A percentile compares a stretch with the other conserved stretches of the same genome.
phyloP scores from a whole-genome alignment of 768 basidiomycete species.

The Symmetrospora coprosmae region DNA sequence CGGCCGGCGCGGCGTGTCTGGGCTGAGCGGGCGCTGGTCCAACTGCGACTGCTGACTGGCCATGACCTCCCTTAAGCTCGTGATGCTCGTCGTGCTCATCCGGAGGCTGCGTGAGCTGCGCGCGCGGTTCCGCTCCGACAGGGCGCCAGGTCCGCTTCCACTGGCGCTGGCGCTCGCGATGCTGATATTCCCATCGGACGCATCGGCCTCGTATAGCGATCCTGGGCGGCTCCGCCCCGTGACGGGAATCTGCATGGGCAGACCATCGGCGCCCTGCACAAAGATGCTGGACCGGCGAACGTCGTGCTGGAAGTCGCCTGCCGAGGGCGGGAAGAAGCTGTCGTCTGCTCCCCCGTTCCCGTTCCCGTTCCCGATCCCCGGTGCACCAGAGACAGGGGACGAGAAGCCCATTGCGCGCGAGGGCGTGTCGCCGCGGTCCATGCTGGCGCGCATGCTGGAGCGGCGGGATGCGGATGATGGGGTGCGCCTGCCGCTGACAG shows the following conservation, averaged over 20 bases:
- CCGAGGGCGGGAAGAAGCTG: slow-evolving; percentile 4
- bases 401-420: no score
- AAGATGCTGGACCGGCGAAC: slow-evolving; percentile 14
- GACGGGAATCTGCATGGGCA: slow-evolving; percentile 3
- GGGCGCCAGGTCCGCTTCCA: not conserved
- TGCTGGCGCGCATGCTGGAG: no score
- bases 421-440: no score
- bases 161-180: not conserved
- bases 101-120: no score
- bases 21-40: not conserved
- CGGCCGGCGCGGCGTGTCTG: not conserved
- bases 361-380: no score
- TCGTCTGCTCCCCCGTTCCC: not conserved
- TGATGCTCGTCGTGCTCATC: not conserved
- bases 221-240: slow-evolving; percentile 21
- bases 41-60: not conserved
- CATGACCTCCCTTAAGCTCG: no score
- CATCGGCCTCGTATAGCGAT: slow-evolving; percentile 16
- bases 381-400: no score
- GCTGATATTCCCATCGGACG: not conserved
- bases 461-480: no score
- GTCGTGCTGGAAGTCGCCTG: slow-evolving; percentile 22
- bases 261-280: slow-evolving; percentile 20
- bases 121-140: not conserved
- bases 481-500: not conserved